Base-by-base conservation (phyloP, 257 asterid genomes). In the Solanum rostratum region DNA sequence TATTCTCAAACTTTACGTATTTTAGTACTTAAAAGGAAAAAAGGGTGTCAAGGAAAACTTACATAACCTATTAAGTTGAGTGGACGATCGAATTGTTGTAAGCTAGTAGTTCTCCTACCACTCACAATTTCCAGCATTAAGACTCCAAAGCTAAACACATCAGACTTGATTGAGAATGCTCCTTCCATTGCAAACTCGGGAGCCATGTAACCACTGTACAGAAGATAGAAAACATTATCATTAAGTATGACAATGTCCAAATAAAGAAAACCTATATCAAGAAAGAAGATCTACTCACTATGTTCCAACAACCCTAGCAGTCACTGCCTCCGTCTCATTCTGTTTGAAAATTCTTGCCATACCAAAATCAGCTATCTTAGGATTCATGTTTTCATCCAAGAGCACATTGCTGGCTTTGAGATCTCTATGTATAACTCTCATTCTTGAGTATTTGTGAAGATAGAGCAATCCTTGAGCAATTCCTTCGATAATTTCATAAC, bases 111-210 rank as follows among this genome's bases (percentile, higher is more conserved):
- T 86, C 79, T 94, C 50, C 85, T 83, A 85, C 97, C 95, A 55
- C 92, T 92, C 82, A 88, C 92, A 82, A 91, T 91, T 88, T 92
- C 94, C 14, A 91, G 91, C 12, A 91, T 33, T 57, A 92, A 65
- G 74, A 94, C 91, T 18, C 94, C 95, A 62, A 90, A 93, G 37
- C 97, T 93, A 81, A 89, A 92, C 50, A 93, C 90, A 30, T 93
- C 95, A 2, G 97, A 94, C 85, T 93, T 93, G 10, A 83, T 87
- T 1, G 94, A 94, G 84, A 92, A 93, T 9, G 88, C 89, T 3
- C 98, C 98, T 30, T 92, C 91, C 92, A 91, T 91, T 0, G 93
- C 95, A 20, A 91, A 92, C 88, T 94, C 93, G 0, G 95, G 96
- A 24, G 97, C 92, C 94, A 93, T 93, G 88, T 91, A 93, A 46